Conservation (phyloP, 192 early-diverging fungal genomes). For the Powellomyces hirtus region DNA sequence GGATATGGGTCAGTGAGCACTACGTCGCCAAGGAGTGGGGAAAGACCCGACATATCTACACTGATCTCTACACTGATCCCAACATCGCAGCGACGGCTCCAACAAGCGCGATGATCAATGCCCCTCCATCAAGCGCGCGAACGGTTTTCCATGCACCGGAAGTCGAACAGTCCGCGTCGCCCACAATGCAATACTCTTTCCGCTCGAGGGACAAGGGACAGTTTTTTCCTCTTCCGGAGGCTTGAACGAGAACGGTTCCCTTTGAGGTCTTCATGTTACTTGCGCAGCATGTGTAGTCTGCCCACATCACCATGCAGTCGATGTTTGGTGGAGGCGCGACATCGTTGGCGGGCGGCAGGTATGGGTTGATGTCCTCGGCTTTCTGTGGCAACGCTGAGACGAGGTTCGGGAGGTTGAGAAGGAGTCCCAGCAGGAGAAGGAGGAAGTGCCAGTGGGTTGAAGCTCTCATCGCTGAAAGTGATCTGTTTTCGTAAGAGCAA, state of each 20-base stretch:
- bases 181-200: constrained; percentile 21
- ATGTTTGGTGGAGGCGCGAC: constrained; percentile 5
- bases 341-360: neutral
- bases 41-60: too few relatives aligned
- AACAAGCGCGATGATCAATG: too few relatives aligned
- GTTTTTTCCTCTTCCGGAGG: constrained; percentile 9
- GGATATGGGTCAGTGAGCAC: too few relatives aligned
- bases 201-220: constrained; percentile 17
- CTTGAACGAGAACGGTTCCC: constrained; percentile 8
- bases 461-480: too few relatives aligned
- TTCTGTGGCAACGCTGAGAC: neutral
- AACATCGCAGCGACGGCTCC: too few relatives aligned
- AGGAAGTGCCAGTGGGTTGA: too few relatives aligned
- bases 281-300: constrained; percentile 16
- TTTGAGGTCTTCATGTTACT: constrained; percentile 21
- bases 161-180: constrained; percentile 16
- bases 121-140: too few relatives aligned
- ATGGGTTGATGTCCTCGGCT: neutral
- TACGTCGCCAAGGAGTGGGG: too few relatives aligned
- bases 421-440: neutral
- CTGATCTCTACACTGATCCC: too few relatives aligned
- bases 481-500: too few relatives aligned
- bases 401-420: neutral
- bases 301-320: constrained; percentile 29
- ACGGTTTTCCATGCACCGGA: too few relatives aligned